These are phyloP conservation scores for Lecanicillium sp. DNA, from an alignment of 2,329 filamentous ascomycete species.

Conservation along the genomic window DNA sequence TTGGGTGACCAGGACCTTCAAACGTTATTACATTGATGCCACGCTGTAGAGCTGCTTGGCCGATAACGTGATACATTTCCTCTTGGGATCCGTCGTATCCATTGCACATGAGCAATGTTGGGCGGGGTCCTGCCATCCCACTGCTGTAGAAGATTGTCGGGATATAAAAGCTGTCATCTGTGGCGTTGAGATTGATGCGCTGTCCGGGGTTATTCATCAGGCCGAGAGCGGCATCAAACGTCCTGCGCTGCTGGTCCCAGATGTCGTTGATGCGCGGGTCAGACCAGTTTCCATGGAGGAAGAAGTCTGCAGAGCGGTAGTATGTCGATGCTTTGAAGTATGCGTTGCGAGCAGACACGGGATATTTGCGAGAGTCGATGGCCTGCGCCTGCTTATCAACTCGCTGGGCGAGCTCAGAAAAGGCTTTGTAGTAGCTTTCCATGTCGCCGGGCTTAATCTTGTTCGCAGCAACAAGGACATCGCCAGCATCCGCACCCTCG, in stretches of 20 bases:
- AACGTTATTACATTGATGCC: conserved; percentile 35
- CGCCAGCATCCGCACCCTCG: conserved; percentile 21
- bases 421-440: conserved; percentile 15
- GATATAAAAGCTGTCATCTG: conserved; percentile 22
- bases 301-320: conserved; percentile 33
- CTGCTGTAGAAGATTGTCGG: conserved; percentile 26
- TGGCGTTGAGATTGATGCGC: conserved; percentile 22
- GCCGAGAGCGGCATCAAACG: conserved; percentile 29
- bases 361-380: conserved; percentile 13
- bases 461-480: conserved; percentile 22
- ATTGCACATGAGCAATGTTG: conserved; percentile 31
- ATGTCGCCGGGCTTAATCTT: conserved; percentile 16
- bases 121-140: conserved; percentile 14
- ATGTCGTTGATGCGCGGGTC: conserved; percentile 29
- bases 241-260: conserved; percentile 25
- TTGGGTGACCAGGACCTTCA: conserved; percentile 37
- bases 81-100: conserved; percentile 36
- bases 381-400: conserved; percentile 13
- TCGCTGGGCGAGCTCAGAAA: conserved; percentile 15
- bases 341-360: conserved; percentile 16
- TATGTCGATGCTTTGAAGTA: conserved; percentile 31
- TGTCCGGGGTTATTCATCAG: conserved; percentile 26
- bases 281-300: conserved; percentile 28
- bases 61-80: conserved; percentile 30
- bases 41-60: conserved; percentile 24